A percentile compares a stretch with the other conserved stretches of the same genome.
These are phyloP conservation scores for Fraxinus americana DNA, from an alignment of 257 asterid species.

Conservation along the genomic window DNA sequence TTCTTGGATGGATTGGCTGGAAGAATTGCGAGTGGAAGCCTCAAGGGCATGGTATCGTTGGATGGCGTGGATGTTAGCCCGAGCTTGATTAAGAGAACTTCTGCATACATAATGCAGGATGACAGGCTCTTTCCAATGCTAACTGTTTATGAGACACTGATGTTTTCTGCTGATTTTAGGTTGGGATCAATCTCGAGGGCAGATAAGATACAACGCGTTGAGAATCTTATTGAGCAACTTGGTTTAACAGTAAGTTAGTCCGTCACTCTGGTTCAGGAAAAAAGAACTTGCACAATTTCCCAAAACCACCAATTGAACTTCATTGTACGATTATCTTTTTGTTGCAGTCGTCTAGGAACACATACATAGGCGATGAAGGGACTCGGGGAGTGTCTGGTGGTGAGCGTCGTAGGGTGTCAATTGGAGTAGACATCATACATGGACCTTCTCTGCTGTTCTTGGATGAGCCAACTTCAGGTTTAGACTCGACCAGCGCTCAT, in stretches of 20 bases:
- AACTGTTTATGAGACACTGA: conserved; percentile 78
- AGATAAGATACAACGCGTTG: conserved; percentile 61
- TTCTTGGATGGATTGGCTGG: conserved; percentile 81
- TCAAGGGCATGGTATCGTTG: conserved; percentile 58
- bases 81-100: conserved; percentile 55
- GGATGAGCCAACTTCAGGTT: conserved; percentile 89
- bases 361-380: conserved; percentile 92
- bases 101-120: conserved; percentile 72
- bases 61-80: conserved; percentile 67
- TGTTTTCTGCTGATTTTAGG: conserved; percentile 85
- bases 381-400: conserved; percentile 88
- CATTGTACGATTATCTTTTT: background rate
- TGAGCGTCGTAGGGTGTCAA: conserved; percentile 84
- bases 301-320: background rate
- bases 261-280: background rate
- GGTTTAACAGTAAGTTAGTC: conserved; percentile 63
- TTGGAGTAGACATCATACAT: conserved; percentile 84
- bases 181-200: conserved; percentile 49
- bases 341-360: conserved; percentile 63
- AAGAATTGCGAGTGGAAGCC: conserved; percentile 76
- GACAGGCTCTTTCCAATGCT: conserved; percentile 84
- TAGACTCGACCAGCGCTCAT: conserved; percentile 88
- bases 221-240: conserved; percentile 62
- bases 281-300: background rate
- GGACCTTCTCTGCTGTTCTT: conserved; percentile 75